Evolutionary conservation across 192 early-diverging fungal genomes (phyloP), one percentile per base, ranked within the genome.

Genomic region (Phycomyces nitens): DNA sequence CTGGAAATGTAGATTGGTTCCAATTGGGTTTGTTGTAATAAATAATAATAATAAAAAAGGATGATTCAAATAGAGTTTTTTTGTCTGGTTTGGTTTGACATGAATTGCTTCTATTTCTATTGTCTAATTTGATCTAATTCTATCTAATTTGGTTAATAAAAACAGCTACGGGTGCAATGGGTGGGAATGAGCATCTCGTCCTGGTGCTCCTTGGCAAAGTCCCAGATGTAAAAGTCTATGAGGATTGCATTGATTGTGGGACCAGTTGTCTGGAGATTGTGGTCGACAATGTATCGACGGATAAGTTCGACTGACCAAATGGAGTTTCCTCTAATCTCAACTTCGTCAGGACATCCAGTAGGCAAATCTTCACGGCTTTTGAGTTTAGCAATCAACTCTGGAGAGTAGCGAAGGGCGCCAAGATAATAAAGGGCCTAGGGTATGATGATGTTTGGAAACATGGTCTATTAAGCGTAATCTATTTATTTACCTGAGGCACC

Each of bases 171-270:
- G 9, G 86, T 89, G 14, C 77, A 71, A 70, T 92, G 90, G 53
- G 84, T 84, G 11, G 84, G 83, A 21, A 90, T 67, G 18, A 54
- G 69, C 80, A 92, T 74, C 47, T 75, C 65, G 6, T 78, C 58
- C n/a, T 85, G 60, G 24, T 84, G 69, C 21, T 84, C 85, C 58
- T 91, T 89, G 5, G 92, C 88, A 56, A 83, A 84, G 66, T 94
- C 92, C 92, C 92, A 94, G 49, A 94, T 78, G 63, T 88, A 94
- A 71, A 94, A 94, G 60, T 94, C 92, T n/a, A 92, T 74, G 42
- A 94, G 67, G 16, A 94, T 88, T 1, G 90, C 85, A 68, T 92
- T 94, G 42, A 92, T 73, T 5, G 58, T 53, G 5, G 20, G 27
- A 11, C 50, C 38, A 23, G 47, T 50, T 23, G 27, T 21, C 15